Percentiles rank a stretch among this genome's conserved stretches.
These are phyloP conservation scores for Hymenoscyphus linearis DNA, from an alignment of 2,329 filamentous ascomycete species.

Conservation along the genomic window DNA sequence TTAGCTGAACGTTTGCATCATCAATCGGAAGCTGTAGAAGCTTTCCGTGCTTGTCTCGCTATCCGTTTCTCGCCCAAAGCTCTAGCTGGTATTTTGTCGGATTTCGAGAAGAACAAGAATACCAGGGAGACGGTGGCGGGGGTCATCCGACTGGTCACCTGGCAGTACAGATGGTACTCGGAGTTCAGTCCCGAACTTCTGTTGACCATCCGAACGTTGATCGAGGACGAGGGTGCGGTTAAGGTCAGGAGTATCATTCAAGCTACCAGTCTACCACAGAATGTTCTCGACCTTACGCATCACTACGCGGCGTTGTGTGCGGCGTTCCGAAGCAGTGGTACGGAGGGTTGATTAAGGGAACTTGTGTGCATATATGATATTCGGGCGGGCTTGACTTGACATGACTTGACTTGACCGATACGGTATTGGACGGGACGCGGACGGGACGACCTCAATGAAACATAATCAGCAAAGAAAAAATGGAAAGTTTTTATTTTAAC, in stretches of 20 bases:
- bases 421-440: too few relatives aligned
- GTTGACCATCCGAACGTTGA: slow-evolving; percentile 81
- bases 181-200: slow-evolving; percentile 95
- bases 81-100: slow-evolving; percentile 74
- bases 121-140: slow-evolving; percentile 76
- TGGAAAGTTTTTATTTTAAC: too few relatives aligned
- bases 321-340: slow-evolving; percentile 86
- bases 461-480: too few relatives aligned
- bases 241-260: slow-evolving; percentile 97
- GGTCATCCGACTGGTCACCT: slow-evolving; percentile 88
- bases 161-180: slow-evolving; percentile 99
- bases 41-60: slow-evolving; percentile 80
- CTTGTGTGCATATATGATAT: not conserved
- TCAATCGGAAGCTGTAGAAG: slow-evolving; percentile 84
- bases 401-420: too few relatives aligned
- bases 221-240: slow-evolving; percentile 95
- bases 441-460: too few relatives aligned
- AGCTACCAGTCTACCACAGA: slow-evolving; percentile 87
- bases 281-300: slow-evolving; percentile 89
- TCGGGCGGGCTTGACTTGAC: too few relatives aligned
- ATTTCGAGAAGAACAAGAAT: slow-evolving; percentile 73
- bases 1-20: slow-evolving; percentile 91
- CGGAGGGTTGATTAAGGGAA: slow-evolving; percentile 20
- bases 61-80: slow-evolving; percentile 93
- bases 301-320: slow-evolving; percentile 94